A percentile compares a stretch with the other conserved stretches of the same genome.
These are phyloP conservation scores for Lactarius vividus DNA, from an alignment of 768 basidiomycete genomes.

Conservation along the genomic window DNA sequence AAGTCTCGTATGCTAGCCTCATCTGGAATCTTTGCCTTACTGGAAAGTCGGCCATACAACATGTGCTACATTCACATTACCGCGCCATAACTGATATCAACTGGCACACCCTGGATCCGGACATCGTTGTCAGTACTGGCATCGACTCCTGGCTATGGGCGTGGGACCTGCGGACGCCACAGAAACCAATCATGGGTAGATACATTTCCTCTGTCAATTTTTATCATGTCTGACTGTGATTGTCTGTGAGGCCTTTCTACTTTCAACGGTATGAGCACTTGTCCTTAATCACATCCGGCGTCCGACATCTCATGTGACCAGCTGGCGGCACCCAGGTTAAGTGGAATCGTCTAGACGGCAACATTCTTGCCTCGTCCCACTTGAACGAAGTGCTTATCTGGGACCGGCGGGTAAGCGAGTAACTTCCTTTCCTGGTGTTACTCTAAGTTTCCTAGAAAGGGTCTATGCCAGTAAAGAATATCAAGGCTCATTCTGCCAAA, in stretches of 20 bases:
- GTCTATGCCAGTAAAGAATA: constrained; percentile 70
- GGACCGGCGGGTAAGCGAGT: constrained; percentile 77
- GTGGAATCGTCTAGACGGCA: constrained; percentile 87
- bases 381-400: constrained; percentile 85
- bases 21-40: constrained; percentile 89
- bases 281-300: not conserved
- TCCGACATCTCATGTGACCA: constrained; percentile 32
- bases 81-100: constrained; percentile 98
- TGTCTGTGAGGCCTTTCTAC: constrained; percentile 48
- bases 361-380: constrained; percentile 89
- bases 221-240: not conserved
- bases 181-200: constrained; percentile 66
- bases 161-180: constrained; percentile 71
- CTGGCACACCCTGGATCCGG: constrained; percentile 86
- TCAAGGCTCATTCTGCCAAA: constrained; percentile 83
- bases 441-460: constrained; percentile 61
- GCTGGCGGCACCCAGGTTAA: constrained; percentile 94
- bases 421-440: not conserved
- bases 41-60: constrained; percentile 77
- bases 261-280: constrained; percentile 46
- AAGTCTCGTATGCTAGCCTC: constrained; percentile 45
- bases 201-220: not conserved
- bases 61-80: constrained; percentile 85
- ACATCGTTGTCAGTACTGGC: constrained; percentile 83
- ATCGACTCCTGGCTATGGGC: constrained; percentile 94